Base-by-base conservation (phyloP, 495 filamentous ascomycete species). In the Penicillium desertorum region DNA sequence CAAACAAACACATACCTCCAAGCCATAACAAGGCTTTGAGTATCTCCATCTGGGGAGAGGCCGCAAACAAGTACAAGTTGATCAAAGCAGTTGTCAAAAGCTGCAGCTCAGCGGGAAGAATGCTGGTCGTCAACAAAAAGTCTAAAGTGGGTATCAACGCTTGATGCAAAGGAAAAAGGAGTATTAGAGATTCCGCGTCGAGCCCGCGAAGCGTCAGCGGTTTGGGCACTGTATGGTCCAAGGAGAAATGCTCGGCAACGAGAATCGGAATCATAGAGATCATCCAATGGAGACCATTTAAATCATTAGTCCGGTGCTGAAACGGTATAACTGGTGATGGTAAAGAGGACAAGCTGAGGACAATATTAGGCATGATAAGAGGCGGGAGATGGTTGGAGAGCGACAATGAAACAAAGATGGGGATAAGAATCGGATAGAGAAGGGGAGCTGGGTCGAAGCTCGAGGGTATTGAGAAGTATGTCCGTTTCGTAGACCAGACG, bases 371-470 rank as follows among this genome's bases (percentile, higher is more conserved):
- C 29, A 93, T 72, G 6, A 98, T 64, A 27, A 85, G 70, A 10
- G 75, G 75, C 22, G 79, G 62, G 32, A 77, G 76, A 46, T 79
- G 74, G 20, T 81, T 76, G 25, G 84, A 80, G n/a, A 96, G 77
- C 16, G 91, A 87, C 5, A 94, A 69, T 4, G 94, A 87, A 36
- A 96, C 86, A 19, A 90, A 78, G 8, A 94, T 63, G 2, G 94
- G 90, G 8, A 96, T 77, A 0, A 88, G 60, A 1, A 86, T 76
- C 2, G 94, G 95, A 64, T 98, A 98, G 19, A 98, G 76, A 9
- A 98, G 74, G 6, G 94, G 90, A 16, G 94, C 94, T 2, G 91
- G 94, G 65, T 98, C 94, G 69, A 98, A 96, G 25, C 81, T 77
- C 12, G 85, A 66, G 1, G 91, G 89, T 17, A 96, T 75, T 45